These are phyloP conservation scores for Picochlorum costavermella DNA, from an alignment of 139 green algal genomes.

Conservation along the genomic window DNA sequence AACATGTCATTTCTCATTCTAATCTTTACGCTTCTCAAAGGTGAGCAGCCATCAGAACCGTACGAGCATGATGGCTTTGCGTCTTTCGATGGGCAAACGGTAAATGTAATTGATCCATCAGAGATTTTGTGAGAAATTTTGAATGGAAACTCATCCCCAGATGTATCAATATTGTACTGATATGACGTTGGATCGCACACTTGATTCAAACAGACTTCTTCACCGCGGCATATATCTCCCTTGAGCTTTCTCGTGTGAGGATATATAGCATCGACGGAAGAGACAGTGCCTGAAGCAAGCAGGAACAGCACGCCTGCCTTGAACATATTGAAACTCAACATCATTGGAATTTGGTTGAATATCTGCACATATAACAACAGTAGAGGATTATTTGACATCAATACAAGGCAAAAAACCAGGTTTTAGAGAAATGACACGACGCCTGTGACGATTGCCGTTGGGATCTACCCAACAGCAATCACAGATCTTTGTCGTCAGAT, in stretches of 20 bases:
- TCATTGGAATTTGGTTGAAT: too few relatives aligned
- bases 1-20: slow-evolving; percentile 8
- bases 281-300: too few relatives aligned
- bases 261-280: too few relatives aligned
- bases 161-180: background rate
- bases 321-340: too few relatives aligned
- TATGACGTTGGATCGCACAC: slow-evolving; percentile 6
- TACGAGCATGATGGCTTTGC: background rate
- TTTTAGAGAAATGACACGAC: too few relatives aligned
- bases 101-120: background rate
- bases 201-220: slow-evolving; percentile 7
- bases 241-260: background rate
- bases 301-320: too few relatives aligned
- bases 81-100: background rate
- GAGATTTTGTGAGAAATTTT: background rate
- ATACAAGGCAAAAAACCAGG: too few relatives aligned
- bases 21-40: slow-evolving; percentile 5
- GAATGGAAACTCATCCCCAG: slow-evolving; percentile 8
- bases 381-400: too few relatives aligned
- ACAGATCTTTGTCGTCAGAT: too few relatives aligned
- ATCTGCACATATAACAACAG: too few relatives aligned
- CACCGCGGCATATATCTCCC: slow-evolving; percentile 3
- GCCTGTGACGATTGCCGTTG: too few relatives aligned
- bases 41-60: background rate
- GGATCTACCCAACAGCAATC: too few relatives aligned